Conservation (phyloP, 1,284 basidiomycete genomes). For the Pseudozyma pruni region DNA sequence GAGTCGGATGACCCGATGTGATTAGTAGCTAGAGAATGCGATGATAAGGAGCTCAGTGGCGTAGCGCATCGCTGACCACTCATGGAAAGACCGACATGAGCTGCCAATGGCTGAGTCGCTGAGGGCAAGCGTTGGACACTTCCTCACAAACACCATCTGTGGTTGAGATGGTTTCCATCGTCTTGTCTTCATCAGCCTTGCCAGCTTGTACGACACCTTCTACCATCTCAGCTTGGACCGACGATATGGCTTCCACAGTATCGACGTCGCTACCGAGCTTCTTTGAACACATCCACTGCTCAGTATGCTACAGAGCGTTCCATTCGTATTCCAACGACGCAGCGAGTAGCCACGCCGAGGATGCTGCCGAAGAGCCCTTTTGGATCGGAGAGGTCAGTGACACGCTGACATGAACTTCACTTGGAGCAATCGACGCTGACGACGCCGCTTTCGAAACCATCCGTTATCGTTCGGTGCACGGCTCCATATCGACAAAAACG, state of each 20-base stretch:
- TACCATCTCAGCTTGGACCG: too few relatives aligned
- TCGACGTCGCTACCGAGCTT: constrained; percentile 7
- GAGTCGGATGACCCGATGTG: too few relatives aligned
- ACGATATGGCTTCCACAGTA: constrained; percentile 9
- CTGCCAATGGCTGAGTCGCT: too few relatives aligned
- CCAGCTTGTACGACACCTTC: constrained; percentile 1
- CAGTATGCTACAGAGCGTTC: constrained; percentile 22
- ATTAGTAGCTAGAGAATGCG: too few relatives aligned
- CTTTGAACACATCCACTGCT: constrained; percentile 37
- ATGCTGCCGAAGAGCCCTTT: constrained; percentile 4
- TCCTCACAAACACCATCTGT: too few relatives aligned
- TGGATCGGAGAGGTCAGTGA: constrained; percentile 41
- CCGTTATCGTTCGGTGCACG: not conserved
- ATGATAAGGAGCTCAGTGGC: too few relatives aligned
- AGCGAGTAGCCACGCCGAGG: not conserved
- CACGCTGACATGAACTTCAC: not conserved
- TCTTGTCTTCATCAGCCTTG: not conserved
- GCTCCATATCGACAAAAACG: not conserved
- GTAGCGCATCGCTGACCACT: too few relatives aligned
- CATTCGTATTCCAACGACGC: not conserved
- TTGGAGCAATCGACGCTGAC: not conserved
- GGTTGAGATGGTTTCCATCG: not conserved
- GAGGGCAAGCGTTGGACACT: too few relatives aligned
- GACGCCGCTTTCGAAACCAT: not conserved
- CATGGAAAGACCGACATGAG: too few relatives aligned